Conservation (phyloP, 2,329 filamentous ascomycete species). For the Clathrospora elynae region DNA sequence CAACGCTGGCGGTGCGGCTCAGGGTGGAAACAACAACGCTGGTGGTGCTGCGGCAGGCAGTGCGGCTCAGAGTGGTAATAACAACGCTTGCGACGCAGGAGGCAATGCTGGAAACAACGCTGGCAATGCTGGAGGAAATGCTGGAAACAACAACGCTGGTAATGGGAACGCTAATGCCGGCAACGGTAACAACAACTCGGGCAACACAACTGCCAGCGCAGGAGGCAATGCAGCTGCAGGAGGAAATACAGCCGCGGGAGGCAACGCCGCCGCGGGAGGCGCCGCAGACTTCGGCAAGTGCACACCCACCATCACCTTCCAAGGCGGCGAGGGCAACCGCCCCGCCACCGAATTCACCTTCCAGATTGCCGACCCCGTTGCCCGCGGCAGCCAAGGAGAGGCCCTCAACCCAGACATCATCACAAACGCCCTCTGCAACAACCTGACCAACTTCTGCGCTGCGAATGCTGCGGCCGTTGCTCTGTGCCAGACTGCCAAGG, state of each 20-base stretch:
- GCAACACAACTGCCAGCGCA: slow-evolving; percentile 23
- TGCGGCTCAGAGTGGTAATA: slow-evolving; percentile 12
- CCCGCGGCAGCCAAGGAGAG: slow-evolving; percentile 67
- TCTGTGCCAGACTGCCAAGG: slow-evolving; percentile 60
- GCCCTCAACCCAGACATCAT: slow-evolving; percentile 75
- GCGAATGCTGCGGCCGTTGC: slow-evolving; percentile 65
- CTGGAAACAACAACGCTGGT: slow-evolving; percentile 8
- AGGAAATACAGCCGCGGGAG: no score
- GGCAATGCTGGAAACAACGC: slow-evolving; percentile 1
- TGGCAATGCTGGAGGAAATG: slow-evolving; percentile 10
- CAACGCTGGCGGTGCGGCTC: slow-evolving; percentile 8
- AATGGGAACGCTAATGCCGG: slow-evolving; percentile 22
- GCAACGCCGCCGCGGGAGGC: slow-evolving; percentile 15
- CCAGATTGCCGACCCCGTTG: slow-evolving; percentile 66
- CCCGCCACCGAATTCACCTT: slow-evolving; percentile 67
- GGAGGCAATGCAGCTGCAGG: slow-evolving; percentile 14
- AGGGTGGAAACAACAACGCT: slow-evolving; percentile 7
- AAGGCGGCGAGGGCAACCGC: slow-evolving; percentile 59
- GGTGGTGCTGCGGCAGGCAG: slow-evolving; percentile 23
- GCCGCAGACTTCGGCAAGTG: slow-evolving; percentile 46
- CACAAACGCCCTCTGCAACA: slow-evolving; percentile 73
- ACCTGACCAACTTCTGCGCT: slow-evolving; percentile 68
- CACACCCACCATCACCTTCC: slow-evolving; percentile 63
- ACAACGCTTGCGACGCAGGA: slow-evolving; percentile 3
- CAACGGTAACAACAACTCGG: slow-evolving; percentile 7